These are phyloP conservation scores for Hericium coralloides DNA, from an alignment of 768 basidiomycete species.

Conservation along the genomic window DNA sequence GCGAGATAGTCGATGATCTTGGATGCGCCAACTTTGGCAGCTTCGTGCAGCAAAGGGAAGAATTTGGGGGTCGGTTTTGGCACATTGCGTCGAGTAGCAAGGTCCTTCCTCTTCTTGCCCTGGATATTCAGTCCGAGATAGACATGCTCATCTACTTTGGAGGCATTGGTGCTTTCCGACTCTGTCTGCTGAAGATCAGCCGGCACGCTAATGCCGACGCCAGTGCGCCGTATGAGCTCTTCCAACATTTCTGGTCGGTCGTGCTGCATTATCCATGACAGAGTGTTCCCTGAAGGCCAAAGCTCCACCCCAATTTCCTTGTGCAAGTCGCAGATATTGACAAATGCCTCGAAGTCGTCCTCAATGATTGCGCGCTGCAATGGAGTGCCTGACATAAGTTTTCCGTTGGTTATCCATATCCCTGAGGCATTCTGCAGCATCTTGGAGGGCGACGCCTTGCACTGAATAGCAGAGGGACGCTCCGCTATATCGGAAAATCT, in stretches of 20 bases:
- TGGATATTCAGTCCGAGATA: slow-evolving; percentile 57
- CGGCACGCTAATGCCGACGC: slow-evolving; percentile 20
- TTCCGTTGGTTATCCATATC: background rate
- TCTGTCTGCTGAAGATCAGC: slow-evolving; percentile 24
- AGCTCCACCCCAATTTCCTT: slow-evolving; percentile 22
- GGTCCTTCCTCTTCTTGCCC: slow-evolving; percentile 52
- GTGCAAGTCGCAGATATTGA: slow-evolving; percentile 38
- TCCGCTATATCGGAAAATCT: slow-evolving; percentile 47
- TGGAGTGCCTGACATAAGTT: slow-evolving; percentile 9
- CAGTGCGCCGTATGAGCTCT: slow-evolving; percentile 46
- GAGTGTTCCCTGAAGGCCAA: slow-evolving; percentile 17
- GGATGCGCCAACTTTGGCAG: slow-evolving; percentile 1
- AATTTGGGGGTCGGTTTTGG: background rate
- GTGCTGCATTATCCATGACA: slow-evolving; percentile 24
- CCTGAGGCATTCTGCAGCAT: slow-evolving; percentile 23
- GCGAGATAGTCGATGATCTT: slow-evolving; percentile 40
- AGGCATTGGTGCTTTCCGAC: slow-evolving; percentile 19
- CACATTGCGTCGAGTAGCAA: slow-evolving; percentile 23
- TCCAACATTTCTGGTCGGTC: slow-evolving; percentile 47
- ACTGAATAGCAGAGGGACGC: slow-evolving; percentile 35
- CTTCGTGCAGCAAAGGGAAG: slow-evolving; percentile 1
- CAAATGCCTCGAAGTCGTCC: slow-evolving; percentile 43
- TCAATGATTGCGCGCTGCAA: slow-evolving; percentile 31
- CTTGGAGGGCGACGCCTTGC: slow-evolving; percentile 27
- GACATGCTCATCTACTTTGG: slow-evolving; percentile 26